A percentile compares a stretch with the other conserved stretches of the same genome.
These are phyloP conservation scores for Onygenales sp. DNA, from an alignment of 2,329 filamentous ascomycete species.

Conservation along the genomic window DNA sequence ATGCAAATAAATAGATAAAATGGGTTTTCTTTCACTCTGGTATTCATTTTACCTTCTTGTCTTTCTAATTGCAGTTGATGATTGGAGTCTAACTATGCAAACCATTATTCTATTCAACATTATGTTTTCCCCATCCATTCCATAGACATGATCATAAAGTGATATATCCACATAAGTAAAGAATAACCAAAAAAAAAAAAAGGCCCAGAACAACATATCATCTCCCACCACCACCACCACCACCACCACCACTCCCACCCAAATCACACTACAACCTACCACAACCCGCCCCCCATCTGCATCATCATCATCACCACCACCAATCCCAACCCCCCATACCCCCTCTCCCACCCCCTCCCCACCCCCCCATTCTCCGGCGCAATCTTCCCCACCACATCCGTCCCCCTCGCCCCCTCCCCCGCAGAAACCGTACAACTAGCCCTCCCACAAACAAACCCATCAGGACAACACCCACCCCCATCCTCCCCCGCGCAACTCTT, in stretches of 20 bases:
- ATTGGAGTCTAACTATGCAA: too few relatives aligned
- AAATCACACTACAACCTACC: background rate
- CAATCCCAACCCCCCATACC: background rate
- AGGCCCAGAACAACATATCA: too few relatives aligned
- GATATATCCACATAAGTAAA: background rate
- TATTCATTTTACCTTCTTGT: background rate
- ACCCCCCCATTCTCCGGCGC: conserved; percentile 16
- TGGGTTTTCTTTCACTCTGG: background rate
- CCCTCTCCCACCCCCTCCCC: background rate
- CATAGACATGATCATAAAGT: background rate
- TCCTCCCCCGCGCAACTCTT: conserved; percentile 56
- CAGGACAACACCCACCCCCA: conserved; percentile 75
- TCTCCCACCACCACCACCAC: too few relatives aligned
- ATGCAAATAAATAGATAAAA: background rate
- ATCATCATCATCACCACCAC: background rate
- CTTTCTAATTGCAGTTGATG: too few relatives aligned
- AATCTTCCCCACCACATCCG: conserved; percentile 40
- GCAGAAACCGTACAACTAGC: conserved; percentile 56
- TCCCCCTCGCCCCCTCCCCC: conserved; percentile 37
- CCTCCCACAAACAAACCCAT: conserved; percentile 62
- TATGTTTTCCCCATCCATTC: too few relatives aligned
- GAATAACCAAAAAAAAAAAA: background rate
- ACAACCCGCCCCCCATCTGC: background rate
- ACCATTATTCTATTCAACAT: background rate
- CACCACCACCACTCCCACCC: too few relatives aligned